Evolutionary conservation across 768 basidiomycete genomes (phyloP), one percentile per base, ranked within the genome.

Genomic region (Boletus speciosus): DNA sequence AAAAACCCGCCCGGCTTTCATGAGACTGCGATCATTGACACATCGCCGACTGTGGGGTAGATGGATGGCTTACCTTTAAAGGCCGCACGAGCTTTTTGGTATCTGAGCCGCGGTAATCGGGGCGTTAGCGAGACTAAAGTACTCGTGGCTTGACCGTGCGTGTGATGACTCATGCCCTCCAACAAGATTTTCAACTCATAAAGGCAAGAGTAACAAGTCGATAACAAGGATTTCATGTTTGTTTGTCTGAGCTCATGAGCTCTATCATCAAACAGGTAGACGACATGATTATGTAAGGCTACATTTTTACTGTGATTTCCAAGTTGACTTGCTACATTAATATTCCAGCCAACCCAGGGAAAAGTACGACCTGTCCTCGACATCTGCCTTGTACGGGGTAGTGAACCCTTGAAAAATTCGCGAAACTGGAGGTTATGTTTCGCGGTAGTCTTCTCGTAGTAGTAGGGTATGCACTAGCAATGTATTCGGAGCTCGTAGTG

Each of bases 171-270:
- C 71, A 76, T 69, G n/a, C 67, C 71, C 50, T 62, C 56, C 45
- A 61, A 16, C n/a, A 74, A 72, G 60, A 59, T 37, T 16, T 71
- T 75, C 61, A 78, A 81, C 6, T 71, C 73, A 0, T 63, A 23
- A 23, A 23, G 23, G 23, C 3, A 23, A 23, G 23, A 23, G 23
- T 23, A 23, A 23, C 23, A 23, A 23, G 23, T 23, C 23, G 1
- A 23, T 23, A 23, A 23, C 3, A 23, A 23, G 23, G 23, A 23
- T 23, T 23, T 23, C 23, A 4, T 23, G 23, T 23, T 23, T 23
- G 23, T 23, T 23, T 4, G 23, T 23, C 23, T 23, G 23, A 2
- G 23, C 23, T 23, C 23, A 2, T 23, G 23, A 2, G 23, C 23
- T 23, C 23, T 23, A 4, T 3, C 25, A 25, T 19, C 19, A 19